phyloP scores from a whole-genome alignment of 2,329 filamentous ascomycete genomes.

The Aspergillus oerlinghausenensis region DNA sequence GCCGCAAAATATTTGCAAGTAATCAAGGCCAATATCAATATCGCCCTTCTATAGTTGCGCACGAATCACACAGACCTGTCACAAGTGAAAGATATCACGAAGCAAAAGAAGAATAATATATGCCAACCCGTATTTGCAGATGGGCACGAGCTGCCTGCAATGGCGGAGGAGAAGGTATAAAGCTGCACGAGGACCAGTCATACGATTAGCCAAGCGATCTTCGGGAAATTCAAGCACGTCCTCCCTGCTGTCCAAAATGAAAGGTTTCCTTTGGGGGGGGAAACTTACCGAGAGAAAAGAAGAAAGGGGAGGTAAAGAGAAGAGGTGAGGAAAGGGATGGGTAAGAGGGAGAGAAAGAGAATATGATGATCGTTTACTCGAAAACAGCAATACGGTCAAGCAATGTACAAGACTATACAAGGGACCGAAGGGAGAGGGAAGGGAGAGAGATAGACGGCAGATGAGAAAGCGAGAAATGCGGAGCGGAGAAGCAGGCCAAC shows the following conservation, averaged over 20 bases:
- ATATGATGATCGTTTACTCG: slow-evolving; percentile 7
- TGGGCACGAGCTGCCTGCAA: slow-evolving; percentile 27
- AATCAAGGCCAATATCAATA: background rate
- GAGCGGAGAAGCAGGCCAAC: slow-evolving; percentile 15
- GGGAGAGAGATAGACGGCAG: slow-evolving; percentile 17
- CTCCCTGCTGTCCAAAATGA: background rate
- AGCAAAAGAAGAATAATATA: slow-evolving; percentile 3
- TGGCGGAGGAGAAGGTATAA: slow-evolving; percentile 24
- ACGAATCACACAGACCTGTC: slow-evolving; percentile 15
- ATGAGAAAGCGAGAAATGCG: slow-evolving; percentile 23
- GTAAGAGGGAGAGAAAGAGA: slow-evolving; percentile 7
- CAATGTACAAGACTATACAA: slow-evolving; percentile 30
- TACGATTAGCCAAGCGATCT: slow-evolving; percentile 5
- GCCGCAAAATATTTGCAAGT: slow-evolving; percentile 15
- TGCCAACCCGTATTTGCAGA: slow-evolving; percentile 26
- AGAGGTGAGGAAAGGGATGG: slow-evolving; percentile 12
- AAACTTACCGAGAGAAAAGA: slow-evolving; percentile 15
- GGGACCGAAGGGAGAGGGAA: slow-evolving; percentile 23
- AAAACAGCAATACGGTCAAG: slow-evolving; percentile 19
- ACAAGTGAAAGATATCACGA: background rate
- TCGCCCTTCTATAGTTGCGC: background rate
- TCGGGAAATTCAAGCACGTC: background rate
- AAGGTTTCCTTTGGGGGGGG: slow-evolving; percentile 21
- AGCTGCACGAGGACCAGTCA: slow-evolving; percentile 18
- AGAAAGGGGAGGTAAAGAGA: slow-evolving; percentile 9